A percentile compares a stretch with the other conserved stretches of the same genome.
phyloP scores from a whole-genome alignment of 768 basidiomycete genomes.

The Agrocybe pediades region DNA sequence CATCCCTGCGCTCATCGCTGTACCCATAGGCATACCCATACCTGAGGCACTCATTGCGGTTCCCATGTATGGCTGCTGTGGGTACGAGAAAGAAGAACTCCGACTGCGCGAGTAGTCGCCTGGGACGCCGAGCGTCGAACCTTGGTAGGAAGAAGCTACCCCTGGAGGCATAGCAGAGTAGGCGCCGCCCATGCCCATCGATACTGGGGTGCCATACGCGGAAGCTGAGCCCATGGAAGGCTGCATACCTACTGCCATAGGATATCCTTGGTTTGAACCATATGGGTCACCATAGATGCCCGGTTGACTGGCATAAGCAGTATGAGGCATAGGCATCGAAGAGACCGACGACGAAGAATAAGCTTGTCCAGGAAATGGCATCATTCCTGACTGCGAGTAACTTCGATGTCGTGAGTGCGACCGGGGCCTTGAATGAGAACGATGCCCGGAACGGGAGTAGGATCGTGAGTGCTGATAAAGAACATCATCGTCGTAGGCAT shows the following conservation, averaged over 20 bases:
- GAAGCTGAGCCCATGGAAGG: slow-evolving; percentile 17
- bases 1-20: slow-evolving; percentile 9
- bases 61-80: slow-evolving; percentile 29
- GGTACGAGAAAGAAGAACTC: slow-evolving; percentile 38
- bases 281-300: slow-evolving; percentile 22
- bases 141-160: slow-evolving; percentile 26
- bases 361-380: slow-evolving; percentile 22
- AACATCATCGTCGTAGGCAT: slow-evolving; percentile 38
- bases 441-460: slow-evolving; percentile 29
- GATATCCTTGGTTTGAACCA: slow-evolving; percentile 20
- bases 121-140: slow-evolving; percentile 26
- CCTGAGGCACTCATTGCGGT: slow-evolving; percentile 11
- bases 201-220: slow-evolving; percentile 21
- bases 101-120: slow-evolving; percentile 26
- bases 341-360: slow-evolving; percentile 20
- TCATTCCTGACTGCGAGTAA: slow-evolving; percentile 23
- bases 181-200: slow-evolving; percentile 19
- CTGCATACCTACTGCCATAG: slow-evolving; percentile 21
- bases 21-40: slow-evolving; percentile 22
- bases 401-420: slow-evolving; percentile 35
- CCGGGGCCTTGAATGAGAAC: slow-evolving; percentile 23
- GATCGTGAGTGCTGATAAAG: slow-evolving; percentile 29
- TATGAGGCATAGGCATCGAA: slow-evolving; percentile 19
- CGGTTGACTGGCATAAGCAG: slow-evolving; percentile 18
- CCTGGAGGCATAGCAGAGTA: slow-evolving; percentile 25